phyloP scores from a whole-genome alignment of 2,329 filamentous ascomycete species.

The Beauveria sp. region DNA sequence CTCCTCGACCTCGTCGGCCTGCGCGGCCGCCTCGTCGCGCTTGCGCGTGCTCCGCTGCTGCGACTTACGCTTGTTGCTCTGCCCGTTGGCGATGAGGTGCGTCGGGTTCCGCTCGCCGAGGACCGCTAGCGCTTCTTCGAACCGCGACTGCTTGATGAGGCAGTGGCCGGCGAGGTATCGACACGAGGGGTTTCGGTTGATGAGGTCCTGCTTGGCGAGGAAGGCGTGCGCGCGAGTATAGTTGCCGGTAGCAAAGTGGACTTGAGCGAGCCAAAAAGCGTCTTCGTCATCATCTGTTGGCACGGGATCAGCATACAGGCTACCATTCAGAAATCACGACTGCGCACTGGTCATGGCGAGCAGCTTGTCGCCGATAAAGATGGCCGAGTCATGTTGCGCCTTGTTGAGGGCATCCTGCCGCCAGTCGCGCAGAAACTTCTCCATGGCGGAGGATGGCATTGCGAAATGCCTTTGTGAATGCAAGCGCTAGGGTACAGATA shows the following conservation, averaged over 20 bases:
- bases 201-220: conserved; percentile 74
- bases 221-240: conserved; percentile 87
- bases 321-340: conserved; percentile 9
- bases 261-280: conserved; percentile 96
- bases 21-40: conserved; percentile 22
- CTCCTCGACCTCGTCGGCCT: conserved; percentile 52
- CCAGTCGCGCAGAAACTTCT: conserved; percentile 89
- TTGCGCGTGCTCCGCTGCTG: conserved; percentile 24
- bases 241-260: conserved; percentile 92
- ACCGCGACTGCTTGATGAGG: conserved; percentile 83
- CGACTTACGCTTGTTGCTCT: conserved; percentile 31
- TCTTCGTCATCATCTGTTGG: conserved; percentile 77
- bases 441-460: conserved; percentile 49
- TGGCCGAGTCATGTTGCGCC: conserved; percentile 91
- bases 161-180: conserved; percentile 91
- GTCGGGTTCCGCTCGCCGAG: conserved; percentile 92
- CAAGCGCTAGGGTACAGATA: neutral
- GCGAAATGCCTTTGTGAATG: neutral
- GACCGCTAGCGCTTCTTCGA: conserved; percentile 77
- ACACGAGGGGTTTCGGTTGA: conserved; percentile 74
- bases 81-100: conserved; percentile 63
- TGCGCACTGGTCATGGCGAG: conserved; percentile 79
- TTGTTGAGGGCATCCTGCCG: conserved; percentile 91
- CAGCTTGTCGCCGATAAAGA: conserved; percentile 96
- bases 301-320: neutral